phyloP scores from a whole-genome alignment of 2,329 filamentous ascomycete species.

The Coniochaeta sp. region DNA sequence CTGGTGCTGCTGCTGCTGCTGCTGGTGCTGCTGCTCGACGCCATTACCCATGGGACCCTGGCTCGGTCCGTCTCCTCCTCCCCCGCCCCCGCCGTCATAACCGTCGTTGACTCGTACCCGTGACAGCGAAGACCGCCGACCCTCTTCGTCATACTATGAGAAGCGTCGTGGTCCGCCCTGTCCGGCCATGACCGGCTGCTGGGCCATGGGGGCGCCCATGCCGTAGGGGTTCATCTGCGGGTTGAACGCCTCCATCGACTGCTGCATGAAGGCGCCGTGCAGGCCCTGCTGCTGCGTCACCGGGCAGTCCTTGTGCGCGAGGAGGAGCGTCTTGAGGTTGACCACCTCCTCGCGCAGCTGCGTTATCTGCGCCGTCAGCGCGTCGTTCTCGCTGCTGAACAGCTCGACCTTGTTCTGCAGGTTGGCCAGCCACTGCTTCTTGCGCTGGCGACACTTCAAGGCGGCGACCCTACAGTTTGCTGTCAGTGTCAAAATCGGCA shows the following conservation, averaged over 20 bases:
- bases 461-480: conserved; percentile 70
- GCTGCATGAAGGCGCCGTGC: conserved; percentile 48
- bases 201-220: conserved; percentile 44
- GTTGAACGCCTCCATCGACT: conserved; percentile 45
- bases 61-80: background rate
- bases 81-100: background rate
- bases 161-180: conserved; percentile 49
- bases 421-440: conserved; percentile 98
- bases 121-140: background rate
- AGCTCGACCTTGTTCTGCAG: conserved; percentile 91
- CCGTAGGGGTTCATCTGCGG: conserved; percentile 53
- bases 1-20: background rate
- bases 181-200: conserved; percentile 48
- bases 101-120: conserved; percentile 1
- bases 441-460: conserved; percentile 91
- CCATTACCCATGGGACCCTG: background rate
- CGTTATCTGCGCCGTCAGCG: conserved; percentile 73
- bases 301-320: conserved; percentile 94
- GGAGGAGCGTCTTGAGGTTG: conserved; percentile 82
- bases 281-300: conserved; percentile 83
- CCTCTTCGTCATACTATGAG: conserved; percentile 28
- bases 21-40: background rate
- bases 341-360: conserved; percentile 88
- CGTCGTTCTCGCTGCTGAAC: conserved; percentile 87
- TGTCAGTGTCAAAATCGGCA: background rate